A percentile compares a stretch with the other conserved stretches of the same genome.
Evolutionary conservation across 2,329 filamentous ascomycete genomes (phyloP).

Genomic region (Ampelomyces quisqualis): DNA sequence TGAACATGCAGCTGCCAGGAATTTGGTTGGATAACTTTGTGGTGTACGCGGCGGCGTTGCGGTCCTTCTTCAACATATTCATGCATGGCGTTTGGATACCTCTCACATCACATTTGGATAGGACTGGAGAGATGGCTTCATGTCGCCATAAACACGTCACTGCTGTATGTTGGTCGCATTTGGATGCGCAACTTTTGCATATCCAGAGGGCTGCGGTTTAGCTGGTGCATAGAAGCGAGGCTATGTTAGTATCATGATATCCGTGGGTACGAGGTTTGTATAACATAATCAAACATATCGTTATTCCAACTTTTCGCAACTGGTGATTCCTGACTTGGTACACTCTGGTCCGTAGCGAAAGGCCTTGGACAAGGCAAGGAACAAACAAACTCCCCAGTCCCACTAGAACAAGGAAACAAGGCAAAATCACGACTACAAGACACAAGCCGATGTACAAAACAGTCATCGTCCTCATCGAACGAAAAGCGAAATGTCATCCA

Average conservation of each 20-base stretch:
- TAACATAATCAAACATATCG: constrained; percentile 2
- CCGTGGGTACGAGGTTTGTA: not conserved
- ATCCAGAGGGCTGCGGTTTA: not conserved
- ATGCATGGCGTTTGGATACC: constrained; percentile 30
- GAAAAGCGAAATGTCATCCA: no score
- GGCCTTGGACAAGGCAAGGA: no score
- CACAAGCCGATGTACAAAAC: no score
- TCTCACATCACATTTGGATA: constrained; percentile 13
- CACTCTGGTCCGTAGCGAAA: no score
- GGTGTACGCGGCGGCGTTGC: constrained; percentile 27
- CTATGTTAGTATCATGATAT: constrained; percentile 2
- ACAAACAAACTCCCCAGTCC: no score
- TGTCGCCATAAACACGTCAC: not conserved
- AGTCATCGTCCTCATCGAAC: no score
- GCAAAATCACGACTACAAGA: no score
- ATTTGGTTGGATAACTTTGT: constrained; percentile 7
- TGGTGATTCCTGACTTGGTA: no score
- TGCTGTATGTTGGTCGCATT: no score
- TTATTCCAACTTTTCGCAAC: no score
- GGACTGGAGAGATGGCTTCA: not conserved
- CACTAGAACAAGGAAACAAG: no score
- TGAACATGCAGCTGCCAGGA: constrained; percentile 8
- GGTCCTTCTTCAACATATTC: constrained; percentile 19
- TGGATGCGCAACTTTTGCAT: not conserved
- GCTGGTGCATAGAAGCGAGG: not conserved